Percentiles rank a stretch among this genome's conserved stretches.
These are phyloP conservation scores for Glonium stellatum DNA, from an alignment of 495 filamentous ascomycete species.

Conservation along the genomic window DNA sequence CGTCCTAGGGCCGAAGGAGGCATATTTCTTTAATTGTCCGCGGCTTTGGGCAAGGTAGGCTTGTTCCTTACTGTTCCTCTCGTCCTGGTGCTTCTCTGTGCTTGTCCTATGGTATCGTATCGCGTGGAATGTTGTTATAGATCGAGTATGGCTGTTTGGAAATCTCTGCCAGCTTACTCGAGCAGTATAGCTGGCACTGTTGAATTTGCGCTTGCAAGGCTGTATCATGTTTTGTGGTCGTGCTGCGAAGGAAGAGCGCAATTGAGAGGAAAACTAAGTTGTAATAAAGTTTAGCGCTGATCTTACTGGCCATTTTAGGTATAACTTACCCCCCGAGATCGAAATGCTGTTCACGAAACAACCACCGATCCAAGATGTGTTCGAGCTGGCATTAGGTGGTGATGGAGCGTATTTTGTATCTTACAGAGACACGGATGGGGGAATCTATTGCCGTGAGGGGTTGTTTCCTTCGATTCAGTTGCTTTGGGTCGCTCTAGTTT, in stretches of 20 bases:
- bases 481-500: too few species aligned
- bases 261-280: too few species aligned
- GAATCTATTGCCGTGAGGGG: slow-evolving; percentile 16
- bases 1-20: slow-evolving; percentile 21
- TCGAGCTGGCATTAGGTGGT: slow-evolving; percentile 19
- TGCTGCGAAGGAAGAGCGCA: neutral
- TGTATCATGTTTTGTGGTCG: neutral
- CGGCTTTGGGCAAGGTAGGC: slow-evolving; percentile 26
- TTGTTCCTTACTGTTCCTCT: neutral
- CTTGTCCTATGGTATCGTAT: neutral
- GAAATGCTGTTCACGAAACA: slow-evolving; percentile 23
- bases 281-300: neutral
- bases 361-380: slow-evolving; percentile 21
- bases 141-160: neutral
- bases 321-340: slow-evolving; percentile 23
- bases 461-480: neutral
- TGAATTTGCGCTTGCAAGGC: too few species aligned
- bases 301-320: slow-evolving; percentile 8
- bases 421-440: slow-evolving; percentile 19
- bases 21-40: slow-evolving; percentile 25
- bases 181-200: neutral
- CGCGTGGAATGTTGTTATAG: too few species aligned
- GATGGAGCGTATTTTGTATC: slow-evolving; percentile 21
- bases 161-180: neutral
- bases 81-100: neutral